These are phyloP conservation scores for Stagonosporopsis tanaceti DNA, from an alignment of 2,329 filamentous ascomycete genomes.

Conservation along the genomic window DNA sequence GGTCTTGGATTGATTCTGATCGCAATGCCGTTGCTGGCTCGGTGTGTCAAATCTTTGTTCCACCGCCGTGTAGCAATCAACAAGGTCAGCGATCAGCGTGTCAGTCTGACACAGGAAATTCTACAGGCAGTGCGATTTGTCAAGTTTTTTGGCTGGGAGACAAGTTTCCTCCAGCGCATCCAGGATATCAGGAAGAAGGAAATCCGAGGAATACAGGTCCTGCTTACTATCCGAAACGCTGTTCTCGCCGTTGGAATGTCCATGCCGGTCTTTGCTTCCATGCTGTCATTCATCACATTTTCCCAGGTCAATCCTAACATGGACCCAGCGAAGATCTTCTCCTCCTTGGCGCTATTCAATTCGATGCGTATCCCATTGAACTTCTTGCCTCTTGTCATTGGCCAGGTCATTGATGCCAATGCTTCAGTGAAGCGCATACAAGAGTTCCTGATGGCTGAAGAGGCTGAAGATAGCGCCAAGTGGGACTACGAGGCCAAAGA, in stretches of 20 bases:
- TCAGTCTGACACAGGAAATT: slow-evolving; percentile 91
- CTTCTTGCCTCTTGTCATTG: slow-evolving; percentile 84
- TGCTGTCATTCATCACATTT: slow-evolving; percentile 90
- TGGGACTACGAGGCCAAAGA: slow-evolving; percentile 62
- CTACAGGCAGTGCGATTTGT: slow-evolving; percentile 90
- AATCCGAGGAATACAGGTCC: slow-evolving; percentile 81
- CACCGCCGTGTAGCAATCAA: slow-evolving; percentile 81
- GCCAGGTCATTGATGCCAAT: slow-evolving; percentile 88
- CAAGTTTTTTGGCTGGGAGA: slow-evolving; percentile 97
- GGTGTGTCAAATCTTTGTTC: slow-evolving; percentile 79
- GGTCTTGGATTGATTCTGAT: slow-evolving; percentile 85
- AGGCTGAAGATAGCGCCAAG: slow-evolving; percentile 75
- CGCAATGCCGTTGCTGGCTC: slow-evolving; percentile 78
- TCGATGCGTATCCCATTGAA: slow-evolving; percentile 89
- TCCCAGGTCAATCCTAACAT: slow-evolving; percentile 71
- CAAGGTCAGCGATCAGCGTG: slow-evolving; percentile 90
- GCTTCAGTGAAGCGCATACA: slow-evolving; percentile 85
- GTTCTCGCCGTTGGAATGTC: slow-evolving; percentile 86
- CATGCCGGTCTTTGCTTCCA: slow-evolving; percentile 91
- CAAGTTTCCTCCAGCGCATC: slow-evolving; percentile 80
- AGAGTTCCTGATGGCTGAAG: slow-evolving; percentile 86
- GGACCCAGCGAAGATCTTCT: slow-evolving; percentile 82
- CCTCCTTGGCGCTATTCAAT: slow-evolving; percentile 93
- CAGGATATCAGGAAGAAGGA: slow-evolving; percentile 77
- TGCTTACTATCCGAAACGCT: slow-evolving; percentile 83